Base-by-base conservation (phyloP, 1,284 basidiomycete species). In the Cystobasidium slooffiae region DNA sequence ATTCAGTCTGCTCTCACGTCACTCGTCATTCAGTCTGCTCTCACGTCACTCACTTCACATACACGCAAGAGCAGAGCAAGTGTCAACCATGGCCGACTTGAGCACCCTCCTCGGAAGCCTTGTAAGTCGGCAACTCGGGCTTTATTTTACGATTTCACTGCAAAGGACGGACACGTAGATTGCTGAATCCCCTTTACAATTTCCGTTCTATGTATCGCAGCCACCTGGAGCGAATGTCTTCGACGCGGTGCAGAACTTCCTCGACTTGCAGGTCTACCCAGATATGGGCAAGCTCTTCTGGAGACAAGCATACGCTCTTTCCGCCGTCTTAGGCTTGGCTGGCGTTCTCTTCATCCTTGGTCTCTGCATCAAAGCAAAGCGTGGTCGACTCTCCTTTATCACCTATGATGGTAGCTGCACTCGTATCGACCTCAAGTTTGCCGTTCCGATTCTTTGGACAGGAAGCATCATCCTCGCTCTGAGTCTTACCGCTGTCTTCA, bases 371-470 rank as follows among this genome's bases (percentile, higher is more conserved):
- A 52, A 61, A 46, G 47, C 47, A 16, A 55, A 22, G n/a, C 14
- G 39, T 5, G 70, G 70, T 7, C 43, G 47, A 10, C 70, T 72
- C n/a, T n/a, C 20, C 31, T 65, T 72, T 39, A 64, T 72, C 49
- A n/a, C 56, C 1, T 39, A 72, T 16, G 70, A 72, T 58, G 70
- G 70, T 18, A 58, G 39, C 41, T 64, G 61, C 22, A 55, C 70
- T 8, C 44, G 70, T 44, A 3, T 72, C 9, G 70, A 72, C 31
- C 56, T 37, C n/a, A 64, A 58, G n/a, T 22, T 43, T 22, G 61
- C 31, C 46, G 49, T 65, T 14, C 70, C 70, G 4, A 31, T 72
- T 12, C 70, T 72, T 6, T 72, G 70, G 70, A 56, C 31, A 31
- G 31, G 31, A 31, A 31, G 31, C 31, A 31, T 31, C 31, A 31